phyloP scores from a whole-genome alignment of 441 rosid genomes.

The Mallotus repandus region DNA sequence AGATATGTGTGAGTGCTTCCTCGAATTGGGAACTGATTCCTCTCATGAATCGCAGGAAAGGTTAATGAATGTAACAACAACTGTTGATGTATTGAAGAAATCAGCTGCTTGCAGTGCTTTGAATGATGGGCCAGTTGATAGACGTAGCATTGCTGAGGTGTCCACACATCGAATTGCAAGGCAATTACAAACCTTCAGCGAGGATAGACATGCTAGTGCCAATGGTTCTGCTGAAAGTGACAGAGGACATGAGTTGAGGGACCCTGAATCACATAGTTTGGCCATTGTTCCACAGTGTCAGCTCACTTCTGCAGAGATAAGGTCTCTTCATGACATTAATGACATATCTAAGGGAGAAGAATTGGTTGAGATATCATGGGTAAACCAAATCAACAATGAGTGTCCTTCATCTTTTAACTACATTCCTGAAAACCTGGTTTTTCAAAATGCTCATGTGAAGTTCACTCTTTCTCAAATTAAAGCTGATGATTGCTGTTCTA shows the following conservation, averaged over 20 bases:
- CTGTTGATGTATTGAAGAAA: conserved; percentile 43
- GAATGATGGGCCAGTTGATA: conserved; percentile 26
- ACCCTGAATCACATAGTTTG: conserved; percentile 33
- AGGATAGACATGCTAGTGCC: conserved; percentile 19
- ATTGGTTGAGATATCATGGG: conserved; percentile 64
- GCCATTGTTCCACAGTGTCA: conserved; percentile 52
- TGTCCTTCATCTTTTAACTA: conserved; percentile 61
- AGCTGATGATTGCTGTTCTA: conserved; percentile 58
- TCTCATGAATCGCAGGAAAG: conserved; percentile 59
- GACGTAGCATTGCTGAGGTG: conserved; percentile 12
- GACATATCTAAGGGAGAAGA: conserved; percentile 85
- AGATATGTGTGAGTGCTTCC: conserved; percentile 78
- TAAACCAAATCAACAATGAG: conserved; percentile 59
- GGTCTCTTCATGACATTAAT: conserved; percentile 39
- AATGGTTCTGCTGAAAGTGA: conserved; percentile 30
- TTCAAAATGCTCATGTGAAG: conserved; percentile 54
- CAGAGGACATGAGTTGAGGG: conserved; percentile 25
- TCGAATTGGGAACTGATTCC: conserved; percentile 61
- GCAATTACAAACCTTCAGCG: conserved; percentile 10
- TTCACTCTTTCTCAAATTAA: conserved; percentile 58
- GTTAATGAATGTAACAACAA: conserved; percentile 34
- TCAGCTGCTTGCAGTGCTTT: conserved; percentile 39
- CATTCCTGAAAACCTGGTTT: conserved; percentile 55
- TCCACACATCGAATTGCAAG: conserved; percentile 21
- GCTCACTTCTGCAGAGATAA: conserved; percentile 44